Evolutionary conservation across 2,329 filamentous ascomycete genomes (phyloP).

Genomic region (Capronia epimyces): DNA sequence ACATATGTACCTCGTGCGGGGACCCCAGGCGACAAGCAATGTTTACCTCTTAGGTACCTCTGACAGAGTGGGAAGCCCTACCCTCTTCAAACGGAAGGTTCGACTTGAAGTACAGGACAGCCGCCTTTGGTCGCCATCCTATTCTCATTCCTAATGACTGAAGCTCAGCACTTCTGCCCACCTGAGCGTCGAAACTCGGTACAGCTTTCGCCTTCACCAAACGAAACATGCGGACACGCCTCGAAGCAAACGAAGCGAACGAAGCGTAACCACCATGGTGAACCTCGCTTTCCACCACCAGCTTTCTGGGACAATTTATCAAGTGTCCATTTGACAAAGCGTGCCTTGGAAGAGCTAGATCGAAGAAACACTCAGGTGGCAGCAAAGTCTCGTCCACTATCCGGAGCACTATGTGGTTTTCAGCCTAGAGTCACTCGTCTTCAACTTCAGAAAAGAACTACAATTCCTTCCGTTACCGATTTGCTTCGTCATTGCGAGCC

Average conservation of each 20-base stretch:
- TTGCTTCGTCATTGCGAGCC: conserved; percentile 6
- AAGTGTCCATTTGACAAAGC: conserved; percentile 26
- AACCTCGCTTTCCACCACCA: conserved; percentile 9
- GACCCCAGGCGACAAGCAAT: too few species aligned
- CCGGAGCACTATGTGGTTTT: conserved; percentile 2
- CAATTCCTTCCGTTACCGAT: conserved; percentile 4
- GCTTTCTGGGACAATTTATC: conserved; percentile 30
- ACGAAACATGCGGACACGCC: background rate
- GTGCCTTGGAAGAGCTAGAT: conserved; percentile 27
- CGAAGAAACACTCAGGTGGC: conserved; percentile 16
- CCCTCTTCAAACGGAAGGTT: too few species aligned
- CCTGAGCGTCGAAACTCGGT: too few species aligned
- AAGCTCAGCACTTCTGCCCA: too few species aligned
- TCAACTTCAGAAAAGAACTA: background rate
- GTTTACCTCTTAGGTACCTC: too few species aligned
- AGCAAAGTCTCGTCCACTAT: background rate
- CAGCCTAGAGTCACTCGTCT: background rate
- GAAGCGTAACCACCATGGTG: background rate
- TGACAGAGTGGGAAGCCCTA: too few species aligned
- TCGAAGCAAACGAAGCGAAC: background rate
- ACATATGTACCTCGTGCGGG: too few species aligned
- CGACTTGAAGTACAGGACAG: too few species aligned
- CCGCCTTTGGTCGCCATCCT: too few species aligned
- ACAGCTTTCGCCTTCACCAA: too few species aligned
- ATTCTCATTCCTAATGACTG: too few species aligned